These are phyloP conservation scores for Sutorius australiensis DNA, from an alignment of 768 basidiomycete genomes.

Conservation along the genomic window DNA sequence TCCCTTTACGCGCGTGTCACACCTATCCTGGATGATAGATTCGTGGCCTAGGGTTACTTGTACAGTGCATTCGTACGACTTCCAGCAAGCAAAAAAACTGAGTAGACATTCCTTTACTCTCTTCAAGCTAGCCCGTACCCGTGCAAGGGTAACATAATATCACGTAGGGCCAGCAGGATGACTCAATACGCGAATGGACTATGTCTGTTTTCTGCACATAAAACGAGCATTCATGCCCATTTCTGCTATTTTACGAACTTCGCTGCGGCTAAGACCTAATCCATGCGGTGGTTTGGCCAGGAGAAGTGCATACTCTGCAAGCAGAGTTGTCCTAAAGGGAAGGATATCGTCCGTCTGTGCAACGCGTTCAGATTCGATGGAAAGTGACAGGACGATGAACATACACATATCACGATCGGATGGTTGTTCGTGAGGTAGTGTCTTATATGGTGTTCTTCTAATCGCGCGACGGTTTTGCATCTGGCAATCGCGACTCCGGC, in stretches of 20 bases:
- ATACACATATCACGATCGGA: constrained; percentile 74
- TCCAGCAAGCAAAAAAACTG: not conserved
- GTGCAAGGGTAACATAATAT: not conserved
- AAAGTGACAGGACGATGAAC: not conserved
- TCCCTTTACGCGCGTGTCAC: not conserved
- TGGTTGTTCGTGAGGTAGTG: constrained; percentile 62
- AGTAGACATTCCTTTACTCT: too few species aligned
- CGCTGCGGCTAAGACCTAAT: constrained; percentile 57
- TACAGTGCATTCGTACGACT: not conserved
- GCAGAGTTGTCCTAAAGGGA: constrained; percentile 68
- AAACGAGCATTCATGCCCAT: constrained; percentile 52
- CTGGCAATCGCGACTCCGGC: constrained; percentile 31
- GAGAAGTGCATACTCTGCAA: constrained; percentile 77
- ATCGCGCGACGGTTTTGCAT: constrained; percentile 60
- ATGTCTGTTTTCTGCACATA: not conserved
- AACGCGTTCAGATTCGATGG: not conserved
- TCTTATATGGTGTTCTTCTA: constrained; percentile 71
- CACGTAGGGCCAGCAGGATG: not conserved
- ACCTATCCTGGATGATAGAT: not conserved
- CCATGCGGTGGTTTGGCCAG: constrained; percentile 70
- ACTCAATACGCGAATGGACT: not conserved
- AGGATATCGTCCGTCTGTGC: constrained; percentile 80
- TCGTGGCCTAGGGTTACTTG: not conserved
- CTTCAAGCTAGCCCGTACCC: not conserved
- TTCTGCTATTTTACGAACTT: constrained; percentile 53